Evolutionary conservation across 768 basidiomycete species (phyloP), one percentile per base, ranked within the genome.

Genomic region (Neoboletus brunneissimus): DNA sequence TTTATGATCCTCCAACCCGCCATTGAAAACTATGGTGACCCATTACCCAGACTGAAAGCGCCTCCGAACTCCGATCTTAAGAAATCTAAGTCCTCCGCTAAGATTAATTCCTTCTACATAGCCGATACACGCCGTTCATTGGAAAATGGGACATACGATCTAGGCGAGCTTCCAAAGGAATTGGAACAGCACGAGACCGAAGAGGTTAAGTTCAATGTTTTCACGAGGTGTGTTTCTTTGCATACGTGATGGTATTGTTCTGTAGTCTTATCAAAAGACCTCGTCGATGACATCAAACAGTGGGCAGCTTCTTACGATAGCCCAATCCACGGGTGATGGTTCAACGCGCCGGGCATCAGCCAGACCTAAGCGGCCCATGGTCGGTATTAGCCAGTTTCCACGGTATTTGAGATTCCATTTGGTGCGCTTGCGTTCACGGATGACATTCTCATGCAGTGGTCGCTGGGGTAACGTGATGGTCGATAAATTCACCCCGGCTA

Each of bases 381-480:
- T 4, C 7, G 50, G 50, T 5, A 44, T 51, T 16, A 51, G 50
- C 50, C 40, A 51, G 27, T 51, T 22, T 51, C 50, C 50, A 23
- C 50, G 50, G 50, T 51, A 51, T 44, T 4, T n/a, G 10, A 31
- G 18, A 3, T 18, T 16, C 10, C 35, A 4, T 45, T 31, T 5
- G 10, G 8, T 7, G 6, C 7, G 25, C 16, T 16, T 18, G 34
- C 5, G 20, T 44, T 44, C 22, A 40, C 15, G 40, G 11, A 29
- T 31, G 20, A 31, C 11, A 20, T 6, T n/a, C 34, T 18, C 27
- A 3, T 45, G 15, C 35, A 58, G 57, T n/a, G 55, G 57, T 42
- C 57, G 55, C 8, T 61, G 59, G 59, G 59, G 59, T 13, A 55
- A 53, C 15, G 55, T 61, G 13, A 56, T 56, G 59, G 59, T 61